These are phyloP conservation scores for Termitomyces sp. DNA, from an alignment of 768 basidiomycete species.

Conservation along the genomic window DNA sequence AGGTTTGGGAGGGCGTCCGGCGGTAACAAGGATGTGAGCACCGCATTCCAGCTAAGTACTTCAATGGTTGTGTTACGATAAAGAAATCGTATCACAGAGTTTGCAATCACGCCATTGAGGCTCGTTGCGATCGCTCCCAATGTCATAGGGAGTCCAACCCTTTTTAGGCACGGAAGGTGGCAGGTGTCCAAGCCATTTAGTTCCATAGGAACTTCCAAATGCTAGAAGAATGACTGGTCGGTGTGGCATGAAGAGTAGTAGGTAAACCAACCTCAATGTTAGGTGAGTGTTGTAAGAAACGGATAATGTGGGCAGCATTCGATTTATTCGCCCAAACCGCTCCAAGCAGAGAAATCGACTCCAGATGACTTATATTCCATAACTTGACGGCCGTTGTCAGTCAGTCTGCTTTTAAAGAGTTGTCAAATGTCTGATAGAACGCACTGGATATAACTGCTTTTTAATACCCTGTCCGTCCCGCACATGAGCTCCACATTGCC, in stretches of 20 bases:
- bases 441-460: constrained; percentile 30
- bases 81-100: constrained; percentile 33
- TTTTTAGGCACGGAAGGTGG: constrained; percentile 35
- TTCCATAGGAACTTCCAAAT: constrained; percentile 43
- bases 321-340: constrained; percentile 22
- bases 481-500: constrained; percentile 35
- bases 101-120: constrained; percentile 21
- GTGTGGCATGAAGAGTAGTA: background rate
- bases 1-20: constrained; percentile 35
- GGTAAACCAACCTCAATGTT: constrained; percentile 20
- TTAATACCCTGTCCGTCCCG: constrained; percentile 21
- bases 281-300: constrained; percentile 22
- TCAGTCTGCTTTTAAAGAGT: background rate
- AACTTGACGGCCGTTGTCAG: constrained; percentile 13
- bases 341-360: constrained; percentile 22
- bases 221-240: constrained; percentile 17
- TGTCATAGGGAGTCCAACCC: constrained; percentile 34
- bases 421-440: background rate
- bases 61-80: constrained; percentile 40
- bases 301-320: constrained; percentile 17
- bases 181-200: constrained; percentile 29
- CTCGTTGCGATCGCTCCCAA: constrained; percentile 20
- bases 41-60: constrained; percentile 41
- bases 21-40: constrained; percentile 26
- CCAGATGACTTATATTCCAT: constrained; percentile 23